Conservation (phyloP, 805 yeast genomes). For the Candida multigemmis region DNA sequence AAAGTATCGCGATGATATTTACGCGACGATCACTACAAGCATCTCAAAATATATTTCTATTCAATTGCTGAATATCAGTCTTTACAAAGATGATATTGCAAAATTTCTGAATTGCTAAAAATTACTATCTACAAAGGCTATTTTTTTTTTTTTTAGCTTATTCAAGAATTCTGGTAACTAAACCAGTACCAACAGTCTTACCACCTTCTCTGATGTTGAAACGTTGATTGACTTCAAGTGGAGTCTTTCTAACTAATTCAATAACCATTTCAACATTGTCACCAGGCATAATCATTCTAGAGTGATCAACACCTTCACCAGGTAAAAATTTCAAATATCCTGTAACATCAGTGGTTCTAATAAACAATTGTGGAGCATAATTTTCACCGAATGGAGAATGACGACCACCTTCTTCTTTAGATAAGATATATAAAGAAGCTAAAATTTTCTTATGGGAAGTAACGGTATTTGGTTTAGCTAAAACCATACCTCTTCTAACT, state of each 20-base stretch:
- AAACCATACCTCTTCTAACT: constrained; percentile 93
- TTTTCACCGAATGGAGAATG: constrained; percentile 94
- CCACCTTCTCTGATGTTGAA: constrained; percentile 99
- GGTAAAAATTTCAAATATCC: constrained; percentile 86
- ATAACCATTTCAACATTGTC: constrained; percentile 96
- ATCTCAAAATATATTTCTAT: too few species aligned
- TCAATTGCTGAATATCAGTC: too few species aligned
- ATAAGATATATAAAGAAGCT: constrained; percentile 85
- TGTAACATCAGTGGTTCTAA: constrained; percentile 95
- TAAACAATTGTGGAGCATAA: constrained; percentile 96
- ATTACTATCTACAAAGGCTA: too few species aligned
- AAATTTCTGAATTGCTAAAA: too few species aligned
- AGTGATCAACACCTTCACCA: constrained; percentile 62
- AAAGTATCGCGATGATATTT: too few species aligned
- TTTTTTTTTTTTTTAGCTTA: too few species aligned
- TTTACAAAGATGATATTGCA: too few species aligned
- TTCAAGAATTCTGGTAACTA: constrained; percentile 85
- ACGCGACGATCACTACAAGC: too few species aligned
- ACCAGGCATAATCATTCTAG: constrained; percentile 93
- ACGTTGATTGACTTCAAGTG: constrained; percentile 94
- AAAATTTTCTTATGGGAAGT: constrained; percentile 90
- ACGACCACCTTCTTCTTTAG: constrained; percentile 99
- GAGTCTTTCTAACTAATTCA: constrained; percentile 82
- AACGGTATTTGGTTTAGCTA: constrained; percentile 86
- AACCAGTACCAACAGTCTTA: constrained; percentile 97